These are phyloP conservation scores for Petunia hybrid DNA, from an alignment of 305 asterid genomes.

Conservation along the genomic window DNA sequence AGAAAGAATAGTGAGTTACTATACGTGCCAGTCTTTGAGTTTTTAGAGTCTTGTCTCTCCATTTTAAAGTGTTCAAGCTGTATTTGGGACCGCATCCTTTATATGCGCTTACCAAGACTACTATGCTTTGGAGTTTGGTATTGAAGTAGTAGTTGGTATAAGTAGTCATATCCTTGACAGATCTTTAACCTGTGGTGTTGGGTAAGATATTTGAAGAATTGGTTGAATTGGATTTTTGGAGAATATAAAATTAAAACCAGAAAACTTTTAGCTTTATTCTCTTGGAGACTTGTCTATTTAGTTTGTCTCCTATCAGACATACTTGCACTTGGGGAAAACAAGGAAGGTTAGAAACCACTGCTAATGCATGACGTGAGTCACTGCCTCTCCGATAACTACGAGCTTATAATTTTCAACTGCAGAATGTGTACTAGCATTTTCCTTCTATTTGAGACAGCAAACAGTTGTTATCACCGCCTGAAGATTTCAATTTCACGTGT, in stretches of 20 bases:
- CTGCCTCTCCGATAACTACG: neutral
- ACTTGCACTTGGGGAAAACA: neutral
- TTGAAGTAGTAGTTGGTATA: constrained; percentile 7
- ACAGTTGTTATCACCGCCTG: constrained; percentile 12
- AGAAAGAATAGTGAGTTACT: neutral
- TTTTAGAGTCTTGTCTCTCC: neutral
- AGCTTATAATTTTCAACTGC: neutral
- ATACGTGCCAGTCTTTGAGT: neutral
- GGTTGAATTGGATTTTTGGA: constrained; percentile 16
- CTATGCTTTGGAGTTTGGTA: constrained; percentile 2
- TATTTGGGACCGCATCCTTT: neutral
- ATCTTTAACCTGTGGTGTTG: neutral
- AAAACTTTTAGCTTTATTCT: constrained; percentile 9
- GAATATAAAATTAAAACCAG: constrained; percentile 23
- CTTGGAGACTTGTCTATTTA: neutral
- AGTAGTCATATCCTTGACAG: constrained; percentile 14
- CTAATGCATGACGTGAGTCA: constrained; percentile 10
- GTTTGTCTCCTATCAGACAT: neutral
- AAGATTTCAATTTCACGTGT: constrained; percentile 27
- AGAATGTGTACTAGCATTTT: constrained; percentile 9
- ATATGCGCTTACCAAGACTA: neutral
- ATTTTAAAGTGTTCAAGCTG: neutral
- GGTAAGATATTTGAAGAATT: constrained; percentile 18
- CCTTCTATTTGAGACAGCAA: neutral
- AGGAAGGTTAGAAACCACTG: constrained; percentile 3